Conservation (phyloP, 2,329 filamentous ascomycete species). For the Myriosclerotinia curreyana region DNA sequence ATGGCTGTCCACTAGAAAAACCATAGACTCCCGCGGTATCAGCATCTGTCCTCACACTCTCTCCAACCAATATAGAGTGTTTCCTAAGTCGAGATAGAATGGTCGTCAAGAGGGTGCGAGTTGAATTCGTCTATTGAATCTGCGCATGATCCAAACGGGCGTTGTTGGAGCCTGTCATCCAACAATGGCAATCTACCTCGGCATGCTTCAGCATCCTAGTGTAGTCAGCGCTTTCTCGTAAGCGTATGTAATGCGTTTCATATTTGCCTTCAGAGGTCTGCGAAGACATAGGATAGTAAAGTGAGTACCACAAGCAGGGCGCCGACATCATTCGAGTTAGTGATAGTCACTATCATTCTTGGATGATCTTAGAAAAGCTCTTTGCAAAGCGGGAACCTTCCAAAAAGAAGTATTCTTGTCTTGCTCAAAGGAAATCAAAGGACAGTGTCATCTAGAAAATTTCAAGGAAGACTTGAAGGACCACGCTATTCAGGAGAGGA, state of each 20-base stretch:
- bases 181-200: not conserved
- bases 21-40: not conserved
- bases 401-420: not conserved
- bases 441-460: not conserved
- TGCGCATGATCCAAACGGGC: not conserved
- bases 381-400: not conserved
- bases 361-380: not conserved
- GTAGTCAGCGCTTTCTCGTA: not conserved
- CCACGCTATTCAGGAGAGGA: not conserved
- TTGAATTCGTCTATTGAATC: not conserved
- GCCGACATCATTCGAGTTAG: not conserved
- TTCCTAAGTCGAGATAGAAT: not conserved
- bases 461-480: not conserved
- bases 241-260: no score
- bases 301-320: not conserved
- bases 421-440: not conserved
- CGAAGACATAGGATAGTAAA: not conserved
- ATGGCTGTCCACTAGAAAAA: slow-evolving; percentile 6
- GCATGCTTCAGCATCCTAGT: no score
- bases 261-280: not conserved
- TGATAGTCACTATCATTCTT: not conserved
- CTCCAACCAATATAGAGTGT: no score
- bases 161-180: not conserved
- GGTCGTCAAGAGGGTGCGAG: no score
- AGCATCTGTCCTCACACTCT: not conserved